A percentile compares a stretch with the other conserved stretches of the same genome.
These are phyloP conservation scores for Phytophthora fragariaefolia DNA, from an alignment of 352 stramenopile species.

Conservation along the genomic window DNA sequence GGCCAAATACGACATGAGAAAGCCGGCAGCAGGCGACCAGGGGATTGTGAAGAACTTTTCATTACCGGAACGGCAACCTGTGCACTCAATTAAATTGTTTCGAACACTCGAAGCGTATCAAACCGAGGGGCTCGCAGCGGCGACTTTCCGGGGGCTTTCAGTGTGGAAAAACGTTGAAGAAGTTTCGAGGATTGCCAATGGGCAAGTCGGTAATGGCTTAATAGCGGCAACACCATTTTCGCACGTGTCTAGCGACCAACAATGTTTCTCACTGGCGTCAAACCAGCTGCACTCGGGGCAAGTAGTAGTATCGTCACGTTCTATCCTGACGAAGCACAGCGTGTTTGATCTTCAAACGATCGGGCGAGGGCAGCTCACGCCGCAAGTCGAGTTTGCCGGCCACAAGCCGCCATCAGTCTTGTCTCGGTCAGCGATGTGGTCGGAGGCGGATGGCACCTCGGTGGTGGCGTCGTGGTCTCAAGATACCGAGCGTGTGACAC, in stretches of 20 bases:
- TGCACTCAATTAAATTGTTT: conserved; percentile 60
- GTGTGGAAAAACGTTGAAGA: conserved; percentile 44
- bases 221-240: conserved; percentile 21
- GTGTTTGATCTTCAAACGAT: conserved; percentile 45
- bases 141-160: conserved; percentile 50
- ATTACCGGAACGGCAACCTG: conserved; percentile 52
- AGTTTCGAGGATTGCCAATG: conserved; percentile 4
- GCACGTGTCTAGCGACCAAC: conserved; percentile 27
- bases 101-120: conserved; percentile 14
- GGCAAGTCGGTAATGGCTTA: conserved; percentile 8
- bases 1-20: conserved; percentile 61
- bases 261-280: conserved; percentile 45
- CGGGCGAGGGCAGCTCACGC: conserved; percentile 9
- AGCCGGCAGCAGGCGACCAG: conserved; percentile 28
- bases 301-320: conserved; percentile 54
- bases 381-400: conserved; percentile 37
- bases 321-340: conserved; percentile 46
- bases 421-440: conserved; percentile 57
- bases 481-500: conserved; percentile 30
- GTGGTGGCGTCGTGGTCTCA: conserved; percentile 42
- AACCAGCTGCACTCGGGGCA: conserved; percentile 37
- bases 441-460: conserved; percentile 33
- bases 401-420: conserved; percentile 52
- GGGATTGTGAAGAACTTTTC: conserved; percentile 43
- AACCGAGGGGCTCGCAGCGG: conserved; percentile 46